Percentiles rank a stretch among this genome's conserved stretches.
phyloP scores from a whole-genome alignment of 164 flowering plant genomes.

The Taxillus chinensis region DNA sequence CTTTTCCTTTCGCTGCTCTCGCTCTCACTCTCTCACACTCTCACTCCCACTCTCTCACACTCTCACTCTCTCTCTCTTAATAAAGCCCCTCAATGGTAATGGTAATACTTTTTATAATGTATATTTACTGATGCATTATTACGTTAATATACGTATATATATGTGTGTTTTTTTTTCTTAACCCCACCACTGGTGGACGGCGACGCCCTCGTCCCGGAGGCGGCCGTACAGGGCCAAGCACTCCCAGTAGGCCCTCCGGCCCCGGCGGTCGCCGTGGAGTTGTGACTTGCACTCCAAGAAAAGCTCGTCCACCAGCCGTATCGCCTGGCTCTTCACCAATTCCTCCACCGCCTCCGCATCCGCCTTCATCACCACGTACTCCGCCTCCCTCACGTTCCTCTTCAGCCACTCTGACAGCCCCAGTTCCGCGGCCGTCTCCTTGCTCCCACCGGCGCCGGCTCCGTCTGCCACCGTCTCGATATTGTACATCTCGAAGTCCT shows the following conservation, averaged over 20 bases:
- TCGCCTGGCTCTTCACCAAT: slow-evolving; percentile 46
- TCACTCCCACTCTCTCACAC: too few relatives aligned
- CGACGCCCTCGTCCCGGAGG: slow-evolving; percentile 74
- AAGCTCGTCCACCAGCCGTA: slow-evolving; percentile 62
- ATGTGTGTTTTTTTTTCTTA: slow-evolving; percentile 10
- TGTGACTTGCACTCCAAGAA: slow-evolving; percentile 56
- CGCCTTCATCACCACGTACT: slow-evolving; percentile 76
- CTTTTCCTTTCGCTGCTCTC: too few relatives aligned
- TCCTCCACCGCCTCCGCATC: slow-evolving; percentile 70
- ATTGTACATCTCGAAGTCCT: slow-evolving; percentile 46
- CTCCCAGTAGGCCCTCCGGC: slow-evolving; percentile 80
- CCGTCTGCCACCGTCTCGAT: slow-evolving; percentile 36
- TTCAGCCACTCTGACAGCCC: slow-evolving; percentile 59
- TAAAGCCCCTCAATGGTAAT: too few relatives aligned
- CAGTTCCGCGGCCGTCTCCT: slow-evolving; percentile 8
- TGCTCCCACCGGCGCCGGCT: neutral
- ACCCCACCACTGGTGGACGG: slow-evolving; percentile 96
- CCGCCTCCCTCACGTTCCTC: slow-evolving; percentile 56
- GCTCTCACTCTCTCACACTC: too few relatives aligned
- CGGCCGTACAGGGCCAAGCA: slow-evolving; percentile 76
- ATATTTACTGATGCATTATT: too few relatives aligned
- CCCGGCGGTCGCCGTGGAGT: slow-evolving; percentile 19
- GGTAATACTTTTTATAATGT: too few relatives aligned
- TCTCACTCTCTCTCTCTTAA: too few relatives aligned
- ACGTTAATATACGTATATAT: too few relatives aligned